These are phyloP conservation scores for Suzukiozyma palmioleophila DNA, from an alignment of 1,139 yeast genomes.

Conservation along the genomic window DNA sequence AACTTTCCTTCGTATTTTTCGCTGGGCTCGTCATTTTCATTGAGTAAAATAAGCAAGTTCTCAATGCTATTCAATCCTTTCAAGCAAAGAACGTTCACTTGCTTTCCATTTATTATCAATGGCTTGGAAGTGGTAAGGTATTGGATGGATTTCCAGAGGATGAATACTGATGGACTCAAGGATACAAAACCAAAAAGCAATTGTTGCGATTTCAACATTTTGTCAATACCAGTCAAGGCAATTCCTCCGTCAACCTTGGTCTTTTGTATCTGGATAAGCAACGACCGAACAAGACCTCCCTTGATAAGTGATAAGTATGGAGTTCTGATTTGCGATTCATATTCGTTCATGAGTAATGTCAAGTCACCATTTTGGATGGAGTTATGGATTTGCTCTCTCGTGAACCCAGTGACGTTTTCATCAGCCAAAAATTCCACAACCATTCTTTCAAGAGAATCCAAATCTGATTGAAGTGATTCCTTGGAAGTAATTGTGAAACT, in stretches of 20 bases:
- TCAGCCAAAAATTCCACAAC: slow-evolving; percentile 67
- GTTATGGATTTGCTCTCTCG: slow-evolving; percentile 22
- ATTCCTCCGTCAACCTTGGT: slow-evolving; percentile 93
- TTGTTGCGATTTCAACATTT: slow-evolving; percentile 83
- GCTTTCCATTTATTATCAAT: slow-evolving; percentile 35
- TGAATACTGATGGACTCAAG: slow-evolving; percentile 71
- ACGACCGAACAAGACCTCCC: slow-evolving; percentile 72
- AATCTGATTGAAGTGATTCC: slow-evolving; percentile 72
- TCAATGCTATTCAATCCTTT: slow-evolving; percentile 56
- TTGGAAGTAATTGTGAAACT: slow-evolving; percentile 75
- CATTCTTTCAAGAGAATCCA: slow-evolving; percentile 83
- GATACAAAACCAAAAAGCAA: slow-evolving; percentile 89
- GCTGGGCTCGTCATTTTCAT: slow-evolving; percentile 35
- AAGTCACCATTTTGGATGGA: slow-evolving; percentile 66
- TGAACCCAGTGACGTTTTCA: slow-evolving; percentile 20
- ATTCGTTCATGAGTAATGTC: slow-evolving; percentile 71
- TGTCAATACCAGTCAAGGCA: slow-evolving; percentile 88
- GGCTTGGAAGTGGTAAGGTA: slow-evolving; percentile 31
- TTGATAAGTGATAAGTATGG: slow-evolving; percentile 62
- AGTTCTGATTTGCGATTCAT: slow-evolving; percentile 67
- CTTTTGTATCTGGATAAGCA: slow-evolving; percentile 87
- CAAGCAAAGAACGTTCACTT: slow-evolving; percentile 40
- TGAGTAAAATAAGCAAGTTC: slow-evolving; percentile 45
- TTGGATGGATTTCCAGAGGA: slow-evolving; percentile 41
- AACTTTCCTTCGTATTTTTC: slow-evolving; percentile 43